Conservation (phyloP, 192 early-diverging fungal genomes). For the Coemansia sp. region DNA sequence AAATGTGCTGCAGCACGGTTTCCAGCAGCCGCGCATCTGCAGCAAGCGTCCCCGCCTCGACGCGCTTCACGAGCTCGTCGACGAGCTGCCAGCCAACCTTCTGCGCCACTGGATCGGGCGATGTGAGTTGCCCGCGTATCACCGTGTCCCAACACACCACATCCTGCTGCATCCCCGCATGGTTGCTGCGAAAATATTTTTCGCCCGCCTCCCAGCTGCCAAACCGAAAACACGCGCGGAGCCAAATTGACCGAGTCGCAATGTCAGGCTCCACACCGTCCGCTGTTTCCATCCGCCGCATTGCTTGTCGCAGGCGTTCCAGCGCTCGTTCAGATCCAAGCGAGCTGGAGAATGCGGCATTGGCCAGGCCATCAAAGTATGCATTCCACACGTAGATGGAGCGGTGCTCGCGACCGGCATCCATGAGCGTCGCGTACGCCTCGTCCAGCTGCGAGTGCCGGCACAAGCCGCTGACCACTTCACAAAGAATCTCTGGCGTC, state of each 20-base stretch:
- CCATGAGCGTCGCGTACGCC: conserved; percentile 10
- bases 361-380: conserved; percentile 30
- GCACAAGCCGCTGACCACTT: conserved; percentile 28
- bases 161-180: conserved; percentile 6
- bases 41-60: background rate
- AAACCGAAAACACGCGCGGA: conserved; percentile 38
- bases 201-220: conserved; percentile 17
- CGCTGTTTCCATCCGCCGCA: conserved; percentile 17
- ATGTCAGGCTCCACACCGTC: conserved; percentile 16
- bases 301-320: conserved; percentile 1
- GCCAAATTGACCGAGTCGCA: conserved; percentile 32
- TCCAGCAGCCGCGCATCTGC: conserved; percentile 25
- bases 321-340: background rate
- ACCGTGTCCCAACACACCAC: conserved; percentile 34
- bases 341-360: too few species aligned
- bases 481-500: conserved; percentile 32
- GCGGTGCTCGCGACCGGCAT: background rate
- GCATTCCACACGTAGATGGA: conserved; percentile 30
- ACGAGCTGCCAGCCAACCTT: conserved; percentile 28
- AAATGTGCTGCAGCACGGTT: conserved; percentile 19
- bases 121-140: conserved; percentile 20
- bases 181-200: conserved; percentile 12
- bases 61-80: conserved; percentile 9
- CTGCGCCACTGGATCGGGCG: conserved; percentile 3
- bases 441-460: conserved; percentile 7